Evolutionary conservation across 2,329 filamentous ascomycete species (phyloP).

Genomic region (Trichoderma hamatum): DNA sequence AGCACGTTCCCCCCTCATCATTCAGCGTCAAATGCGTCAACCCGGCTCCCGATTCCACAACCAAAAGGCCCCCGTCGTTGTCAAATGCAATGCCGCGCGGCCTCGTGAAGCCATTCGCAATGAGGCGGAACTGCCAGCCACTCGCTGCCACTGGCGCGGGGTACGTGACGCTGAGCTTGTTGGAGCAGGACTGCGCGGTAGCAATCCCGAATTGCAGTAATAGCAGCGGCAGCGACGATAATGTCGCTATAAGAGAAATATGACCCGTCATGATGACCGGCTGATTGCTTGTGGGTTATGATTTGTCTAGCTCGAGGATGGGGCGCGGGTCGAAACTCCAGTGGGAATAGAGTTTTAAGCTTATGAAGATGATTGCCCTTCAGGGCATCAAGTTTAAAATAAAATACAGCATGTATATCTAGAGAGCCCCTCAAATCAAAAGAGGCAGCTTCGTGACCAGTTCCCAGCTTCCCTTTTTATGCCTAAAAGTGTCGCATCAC

Average conservation of each 20-base stretch:
- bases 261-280: neutral
- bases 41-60: conserved; percentile 49
- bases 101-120: conserved; percentile 45
- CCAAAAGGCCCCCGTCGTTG: conserved; percentile 48
- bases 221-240: neutral
- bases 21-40: conserved; percentile 46
- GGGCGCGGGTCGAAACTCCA: neutral
- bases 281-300: neutral
- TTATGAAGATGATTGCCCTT: neutral
- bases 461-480: neutral
- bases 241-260: neutral
- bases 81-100: conserved; percentile 54
- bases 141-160: conserved; percentile 43
- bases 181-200: conserved; percentile 37
- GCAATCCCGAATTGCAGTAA: neutral
- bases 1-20: conserved; percentile 48
- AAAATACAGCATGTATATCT: neutral
- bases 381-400: neutral
- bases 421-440: neutral
- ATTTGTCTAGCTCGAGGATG: neutral
- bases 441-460: neutral
- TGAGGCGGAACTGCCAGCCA: conserved; percentile 50
- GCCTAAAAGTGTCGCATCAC: neutral
- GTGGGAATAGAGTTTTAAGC: neutral
- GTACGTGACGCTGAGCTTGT: conserved; percentile 42